Percentiles rank a stretch among this genome's conserved stretches.
These are phyloP conservation scores for Colletotrichum chlorophyti DNA, from an alignment of 2,329 filamentous ascomycete genomes.

Conservation along the genomic window DNA sequence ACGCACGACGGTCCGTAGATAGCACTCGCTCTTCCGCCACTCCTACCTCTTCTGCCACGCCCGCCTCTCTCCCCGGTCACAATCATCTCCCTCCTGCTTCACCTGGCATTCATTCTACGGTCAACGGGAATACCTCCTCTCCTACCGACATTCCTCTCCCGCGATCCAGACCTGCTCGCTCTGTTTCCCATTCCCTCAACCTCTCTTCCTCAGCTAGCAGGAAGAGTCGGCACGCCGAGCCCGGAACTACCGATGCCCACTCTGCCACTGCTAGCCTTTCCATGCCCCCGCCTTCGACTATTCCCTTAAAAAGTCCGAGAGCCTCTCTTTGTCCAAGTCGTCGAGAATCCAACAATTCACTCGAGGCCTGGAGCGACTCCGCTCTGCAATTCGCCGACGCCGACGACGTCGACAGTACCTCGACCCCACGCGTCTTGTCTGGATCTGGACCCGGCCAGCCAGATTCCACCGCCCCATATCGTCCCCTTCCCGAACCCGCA, in stretches of 20 bases:
- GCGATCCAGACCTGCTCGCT: constrained; percentile 32
- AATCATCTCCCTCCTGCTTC: background rate
- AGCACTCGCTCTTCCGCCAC: constrained; percentile 25
- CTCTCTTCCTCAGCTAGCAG: constrained; percentile 57
- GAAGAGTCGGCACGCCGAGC: constrained; percentile 66
- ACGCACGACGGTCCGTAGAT: constrained; percentile 33
- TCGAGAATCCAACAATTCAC: constrained; percentile 48
- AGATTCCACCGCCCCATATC: constrained; percentile 35
- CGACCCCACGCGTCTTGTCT: constrained; percentile 53
- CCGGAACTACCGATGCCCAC: constrained; percentile 63
- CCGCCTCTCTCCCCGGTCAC: constrained; percentile 25
- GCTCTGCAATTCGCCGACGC: constrained; percentile 52
- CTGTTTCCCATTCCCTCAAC: constrained; percentile 42
- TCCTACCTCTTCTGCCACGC: constrained; percentile 28
- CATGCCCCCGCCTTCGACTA: constrained; percentile 62
- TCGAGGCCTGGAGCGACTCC: constrained; percentile 47
- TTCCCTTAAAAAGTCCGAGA: constrained; percentile 50
- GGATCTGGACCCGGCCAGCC: constrained; percentile 38
- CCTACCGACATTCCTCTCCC: constrained; percentile 6
- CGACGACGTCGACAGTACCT: constrained; percentile 54
- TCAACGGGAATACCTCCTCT: background rate
- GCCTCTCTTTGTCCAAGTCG: constrained; percentile 49
- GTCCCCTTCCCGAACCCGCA: constrained; percentile 55
- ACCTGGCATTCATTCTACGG: constrained; percentile 2
- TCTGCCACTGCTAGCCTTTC: constrained; percentile 68